Evolutionary conservation across 2,329 filamentous ascomycete species (phyloP).

Genomic region (Mollisiaceae sp.): DNA sequence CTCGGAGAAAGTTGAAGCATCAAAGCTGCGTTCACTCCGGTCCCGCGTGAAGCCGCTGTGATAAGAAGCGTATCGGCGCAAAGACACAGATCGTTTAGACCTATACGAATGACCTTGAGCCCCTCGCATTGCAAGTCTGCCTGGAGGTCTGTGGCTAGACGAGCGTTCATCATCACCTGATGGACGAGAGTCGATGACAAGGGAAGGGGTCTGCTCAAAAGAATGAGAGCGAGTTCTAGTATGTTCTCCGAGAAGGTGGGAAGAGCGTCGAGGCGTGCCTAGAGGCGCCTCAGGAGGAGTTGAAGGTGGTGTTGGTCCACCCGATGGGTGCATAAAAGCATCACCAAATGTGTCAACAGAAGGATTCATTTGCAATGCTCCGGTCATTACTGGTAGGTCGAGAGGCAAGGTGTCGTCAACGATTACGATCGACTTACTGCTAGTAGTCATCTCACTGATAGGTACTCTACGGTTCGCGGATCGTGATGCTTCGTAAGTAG

Average conservation of each 20-base stretch:
- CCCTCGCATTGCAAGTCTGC: constrained; percentile 29
- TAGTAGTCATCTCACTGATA: constrained; percentile 57
- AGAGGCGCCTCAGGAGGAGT: constrained; percentile 57
- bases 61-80: constrained; percentile 63
- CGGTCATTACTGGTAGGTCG: constrained; percentile 58
- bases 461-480: constrained; percentile 25
- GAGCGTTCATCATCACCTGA: constrained; percentile 35
- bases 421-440: constrained; percentile 91
- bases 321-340: constrained; percentile 53
- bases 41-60: constrained; percentile 59
- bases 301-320: constrained; percentile 64
- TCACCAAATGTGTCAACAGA: constrained; percentile 61
- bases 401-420: constrained; percentile 60
- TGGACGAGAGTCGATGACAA: constrained; percentile 33
- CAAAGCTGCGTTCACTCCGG: constrained; percentile 63
- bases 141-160: constrained; percentile 32
- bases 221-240: constrained; percentile 42
- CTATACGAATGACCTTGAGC: constrained; percentile 43
- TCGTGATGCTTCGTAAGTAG: constrained; percentile 28
- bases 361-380: constrained; percentile 45
- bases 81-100: constrained; percentile 57
- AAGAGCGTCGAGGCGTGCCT: constrained; percentile 59
- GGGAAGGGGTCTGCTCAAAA: constrained; percentile 41
- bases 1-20: constrained; percentile 62
- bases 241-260: constrained; percentile 56